Evolutionary conservation across 352 stramenopile species (phyloP), one percentile per base, ranked within the genome.

Genomic region (Phytophthora pseudosyringae): DNA sequence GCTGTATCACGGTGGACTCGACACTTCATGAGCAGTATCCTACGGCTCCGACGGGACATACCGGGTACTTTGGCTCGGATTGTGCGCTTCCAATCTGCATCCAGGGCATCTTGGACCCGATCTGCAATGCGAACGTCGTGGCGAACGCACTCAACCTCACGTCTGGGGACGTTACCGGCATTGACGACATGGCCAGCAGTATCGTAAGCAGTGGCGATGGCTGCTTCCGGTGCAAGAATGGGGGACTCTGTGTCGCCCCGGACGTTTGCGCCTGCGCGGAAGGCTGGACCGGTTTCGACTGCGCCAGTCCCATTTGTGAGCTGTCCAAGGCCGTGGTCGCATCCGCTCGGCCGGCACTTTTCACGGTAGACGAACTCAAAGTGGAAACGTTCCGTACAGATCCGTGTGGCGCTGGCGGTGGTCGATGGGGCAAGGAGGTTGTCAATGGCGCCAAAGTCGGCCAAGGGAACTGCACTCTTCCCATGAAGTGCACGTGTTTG

Each of bases 281-380:
- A 35, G 96, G 94, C 5, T 99, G 97, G 96, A 90, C 75, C 11
- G 97, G 97, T 11, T 98, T 97, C 60, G 97, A 99, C 69, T 99
- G 97, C 75, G 77, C 72, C 49, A 91, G 82, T 32, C 97, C 97
- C 1, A 82, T 98, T 4, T 99, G 97, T 55, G 72, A 83, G 41
- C 57, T 95, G 29, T 51, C 68, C 13, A 75, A 76, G 38, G 59
- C 54, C 15, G 53, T 88, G 28, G 86, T 76, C 8, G 58, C 57
- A 9, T 73, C 94, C 3, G 83, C 97, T 35, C 80, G 89, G 5
- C 66, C 64, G 8, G 83, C 98, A 59, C 80, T 99, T 33, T 94
- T 98, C 70, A 99, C 97, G 2, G 90, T 97, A 11, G 96, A 99
- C 64, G 85, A 98, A 51, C 63, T 78, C 26, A 99, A 98, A 64